Base-by-base conservation (phyloP, 2,329 filamentous ascomycete genomes). In the Beauveria asiatica region DNA sequence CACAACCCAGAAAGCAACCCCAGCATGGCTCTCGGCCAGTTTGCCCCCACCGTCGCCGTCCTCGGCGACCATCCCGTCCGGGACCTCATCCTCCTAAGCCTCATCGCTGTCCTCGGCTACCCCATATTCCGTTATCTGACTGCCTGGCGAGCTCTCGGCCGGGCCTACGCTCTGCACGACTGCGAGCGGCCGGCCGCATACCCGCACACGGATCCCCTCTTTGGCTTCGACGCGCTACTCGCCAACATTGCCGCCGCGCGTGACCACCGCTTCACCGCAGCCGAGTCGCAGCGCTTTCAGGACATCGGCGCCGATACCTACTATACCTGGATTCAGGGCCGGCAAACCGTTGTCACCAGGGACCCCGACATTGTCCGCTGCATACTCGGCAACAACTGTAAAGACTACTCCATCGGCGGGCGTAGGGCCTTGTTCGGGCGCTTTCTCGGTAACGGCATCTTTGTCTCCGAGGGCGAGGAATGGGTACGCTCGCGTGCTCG, bases 361-460 rank as follows among this genome's bases (percentile, higher is more conserved):
- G 64, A 65, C 42, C 63, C 63, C 41, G 54, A 53, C 11, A 64
- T 64, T 16, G 23, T 65, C 33, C 51, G 63, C 25, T 61, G 64
- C 30, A 23, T 66, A 25, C 61, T 67, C 11, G 64, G 63, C 16
- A 65, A 57, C 30, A 61, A 62, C 21, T 62, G 58, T 19, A 60
- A 57, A 19, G 57, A 64, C 45, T 67, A 65, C n/a, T 55, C 37
- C 9, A 19, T 62, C 9, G 59, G 57, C 5, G 42, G 30, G 17
- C 51, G 62, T 7, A 45, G 41, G 19, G 58, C 54, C 17, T 16
- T 55, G 3, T 37, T 63, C 8, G 30, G 52, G 19, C 69, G 71
- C 16, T 61, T 77, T 1, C 66, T 76, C 19, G 75, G 74, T 1
- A 49, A 67, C 51, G 73, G 73, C 16, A 75, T 78, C 49, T 78